Evolutionary conservation across 2,329 filamentous ascomycete species (phyloP).

Genomic region (Fusarium sp.): DNA sequence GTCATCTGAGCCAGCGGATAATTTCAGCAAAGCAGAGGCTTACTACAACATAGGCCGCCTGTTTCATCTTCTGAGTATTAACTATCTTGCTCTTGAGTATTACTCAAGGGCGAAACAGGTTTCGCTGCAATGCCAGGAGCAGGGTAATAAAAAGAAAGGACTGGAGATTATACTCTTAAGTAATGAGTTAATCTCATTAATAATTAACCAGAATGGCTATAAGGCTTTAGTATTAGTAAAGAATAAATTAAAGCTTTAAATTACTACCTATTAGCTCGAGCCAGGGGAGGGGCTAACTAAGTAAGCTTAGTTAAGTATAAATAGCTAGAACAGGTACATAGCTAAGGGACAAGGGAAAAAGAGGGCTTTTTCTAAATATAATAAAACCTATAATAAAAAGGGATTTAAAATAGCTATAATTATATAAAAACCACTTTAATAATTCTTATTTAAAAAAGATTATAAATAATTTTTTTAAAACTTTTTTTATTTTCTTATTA

Average conservation of each 20-base stretch:
- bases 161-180: conserved; percentile 51
- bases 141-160: conserved; percentile 31
- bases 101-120: conserved; percentile 66
- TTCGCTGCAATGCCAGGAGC: neutral
- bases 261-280: too few species aligned
- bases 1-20: neutral
- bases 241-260: conserved; percentile 9
- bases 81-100: conserved; percentile 73
- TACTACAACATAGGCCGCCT: conserved; percentile 57
- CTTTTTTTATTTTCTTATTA: too few species aligned
- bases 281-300: too few species aligned
- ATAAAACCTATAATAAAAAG: too few species aligned
- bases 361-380: too few species aligned
- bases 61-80: conserved; percentile 55
- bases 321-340: too few species aligned
- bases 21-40: conserved; percentile 49
- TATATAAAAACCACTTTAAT: too few species aligned
- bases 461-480: too few species aligned
- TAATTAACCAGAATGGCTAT: conserved; percentile 50
- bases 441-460: too few species aligned
- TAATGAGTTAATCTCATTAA: conserved; percentile 52
- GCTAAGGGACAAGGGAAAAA: too few species aligned
- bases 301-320: too few species aligned
- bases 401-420: too few species aligned
- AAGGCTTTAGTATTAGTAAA: conserved; percentile 50